Evolutionary conservation across 2,329 filamentous ascomycete species (phyloP).

Genomic region (Fusarium camptoceras): DNA sequence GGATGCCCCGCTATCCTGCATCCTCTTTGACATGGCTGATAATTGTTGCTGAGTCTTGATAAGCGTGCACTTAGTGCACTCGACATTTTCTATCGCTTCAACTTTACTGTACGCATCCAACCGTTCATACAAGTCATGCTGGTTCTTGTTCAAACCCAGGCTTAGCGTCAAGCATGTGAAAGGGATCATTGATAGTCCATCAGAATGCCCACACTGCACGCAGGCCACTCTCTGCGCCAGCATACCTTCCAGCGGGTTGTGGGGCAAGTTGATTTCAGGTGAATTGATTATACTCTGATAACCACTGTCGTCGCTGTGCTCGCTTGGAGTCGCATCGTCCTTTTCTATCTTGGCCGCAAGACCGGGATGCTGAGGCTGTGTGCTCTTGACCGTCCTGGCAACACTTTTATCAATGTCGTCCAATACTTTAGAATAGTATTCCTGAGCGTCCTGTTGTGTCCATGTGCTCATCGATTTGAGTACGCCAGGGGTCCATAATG

Average conservation of each 20-base stretch:
- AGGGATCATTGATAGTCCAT: constrained; percentile 88
- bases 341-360: constrained; percentile 55
- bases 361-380: constrained; percentile 49
- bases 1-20: constrained; percentile 51
- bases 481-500: constrained; percentile 83
- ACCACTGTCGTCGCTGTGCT: constrained; percentile 68
- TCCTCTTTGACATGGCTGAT: constrained; percentile 58
- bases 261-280: constrained; percentile 55
- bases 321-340: constrained; percentile 59
- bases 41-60: constrained; percentile 66
- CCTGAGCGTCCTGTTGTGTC: constrained; percentile 97
- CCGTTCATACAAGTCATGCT: constrained; percentile 80
- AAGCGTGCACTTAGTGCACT: constrained; percentile 92
- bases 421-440: constrained; percentile 92
- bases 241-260: constrained; percentile 88
- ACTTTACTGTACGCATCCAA: constrained; percentile 87
- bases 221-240: constrained; percentile 91
- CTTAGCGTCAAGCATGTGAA: constrained; percentile 95
- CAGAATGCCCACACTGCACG: constrained; percentile 84
- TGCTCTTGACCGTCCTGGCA: constrained; percentile 57
- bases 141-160: constrained; percentile 70
- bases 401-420: constrained; percentile 87
- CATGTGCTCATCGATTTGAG: constrained; percentile 94
- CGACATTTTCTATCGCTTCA: constrained; percentile 87
- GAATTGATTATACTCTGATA: constrained; percentile 61